Evolutionary conservation across 495 filamentous ascomycete species (phyloP).

Genomic region (Eremomyces bilateralis): DNA sequence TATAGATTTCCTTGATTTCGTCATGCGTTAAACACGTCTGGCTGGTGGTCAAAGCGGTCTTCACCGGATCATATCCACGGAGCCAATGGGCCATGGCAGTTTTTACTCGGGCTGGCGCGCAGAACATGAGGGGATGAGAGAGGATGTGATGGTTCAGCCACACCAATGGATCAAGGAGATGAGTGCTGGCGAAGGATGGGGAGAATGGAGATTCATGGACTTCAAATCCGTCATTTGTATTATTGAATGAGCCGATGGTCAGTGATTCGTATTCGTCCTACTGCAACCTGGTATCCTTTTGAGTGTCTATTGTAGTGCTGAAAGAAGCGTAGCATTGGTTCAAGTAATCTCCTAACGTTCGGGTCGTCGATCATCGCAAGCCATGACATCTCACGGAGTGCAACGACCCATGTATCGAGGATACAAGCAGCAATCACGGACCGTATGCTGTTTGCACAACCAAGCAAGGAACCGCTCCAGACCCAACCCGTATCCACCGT

Average conservation of each 20-base stretch:
- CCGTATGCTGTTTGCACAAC: conserved; percentile 81
- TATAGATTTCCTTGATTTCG: too few relatives aligned
- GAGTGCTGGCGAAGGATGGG: too few relatives aligned
- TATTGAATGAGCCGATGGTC: neutral
- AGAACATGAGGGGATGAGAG: too few relatives aligned
- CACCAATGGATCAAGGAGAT: too few relatives aligned
- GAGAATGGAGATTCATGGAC: neutral
- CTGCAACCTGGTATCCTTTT: neutral
- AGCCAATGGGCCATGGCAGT: too few relatives aligned
- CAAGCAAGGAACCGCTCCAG: conserved; percentile 93
- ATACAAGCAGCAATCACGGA: conserved; percentile 75
- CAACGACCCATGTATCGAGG: conserved; percentile 87
- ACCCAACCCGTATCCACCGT: conserved; percentile 90
- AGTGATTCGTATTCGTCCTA: neutral
- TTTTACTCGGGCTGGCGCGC: too few relatives aligned
- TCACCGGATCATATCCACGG: too few relatives aligned
- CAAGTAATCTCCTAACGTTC: neutral
- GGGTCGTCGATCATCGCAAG: neutral
- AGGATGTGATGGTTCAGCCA: too few relatives aligned
- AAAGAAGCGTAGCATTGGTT: neutral
- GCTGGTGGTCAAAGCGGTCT: too few relatives aligned
- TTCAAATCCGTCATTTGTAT: neutral
- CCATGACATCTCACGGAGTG: conserved; percentile 46
- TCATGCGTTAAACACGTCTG: too few relatives aligned
- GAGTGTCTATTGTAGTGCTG: neutral